These are phyloP conservation scores for Fusarium paranaense DNA, from an alignment of 2,329 filamentous ascomycete species.

Conservation along the genomic window DNA sequence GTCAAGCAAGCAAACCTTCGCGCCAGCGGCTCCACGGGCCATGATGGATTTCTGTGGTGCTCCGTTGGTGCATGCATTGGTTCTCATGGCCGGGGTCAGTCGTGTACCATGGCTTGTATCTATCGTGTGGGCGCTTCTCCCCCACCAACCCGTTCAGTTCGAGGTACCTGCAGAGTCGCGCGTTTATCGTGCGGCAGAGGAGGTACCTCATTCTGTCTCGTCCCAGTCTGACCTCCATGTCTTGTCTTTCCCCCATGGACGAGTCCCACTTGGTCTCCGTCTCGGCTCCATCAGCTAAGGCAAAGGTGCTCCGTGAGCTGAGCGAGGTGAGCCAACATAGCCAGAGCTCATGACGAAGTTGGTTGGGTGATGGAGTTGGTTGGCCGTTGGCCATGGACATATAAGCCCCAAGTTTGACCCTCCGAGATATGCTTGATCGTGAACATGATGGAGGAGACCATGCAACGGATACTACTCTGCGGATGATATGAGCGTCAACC, in stretches of 20 bases:
- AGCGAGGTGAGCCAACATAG: slow-evolving; percentile 19
- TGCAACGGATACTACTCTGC: slow-evolving; percentile 26
- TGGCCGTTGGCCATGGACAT: neutral
- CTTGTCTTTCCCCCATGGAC: slow-evolving; percentile 31
- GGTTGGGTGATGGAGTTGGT: slow-evolving; percentile 2
- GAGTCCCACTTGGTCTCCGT: slow-evolving; percentile 29
- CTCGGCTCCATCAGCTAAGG: slow-evolving; percentile 31
- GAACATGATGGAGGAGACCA: neutral
- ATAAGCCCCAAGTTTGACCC: neutral
- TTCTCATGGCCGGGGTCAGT: slow-evolving; percentile 1
- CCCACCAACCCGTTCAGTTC: slow-evolving; percentile 24
- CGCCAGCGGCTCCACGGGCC: slow-evolving; percentile 29
- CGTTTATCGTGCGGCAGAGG: slow-evolving; percentile 21
- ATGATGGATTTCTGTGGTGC: slow-evolving; percentile 8
- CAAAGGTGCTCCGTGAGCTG: slow-evolving; percentile 22
- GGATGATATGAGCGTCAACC: slow-evolving; percentile 23
- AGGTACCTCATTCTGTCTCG: slow-evolving; percentile 20
- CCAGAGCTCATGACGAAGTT: slow-evolving; percentile 17
- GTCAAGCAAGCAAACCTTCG: slow-evolving; percentile 28
- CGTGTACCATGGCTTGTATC: slow-evolving; percentile 12
- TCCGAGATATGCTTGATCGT: neutral
- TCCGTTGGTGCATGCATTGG: slow-evolving; percentile 7
- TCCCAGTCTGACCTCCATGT: slow-evolving; percentile 25
- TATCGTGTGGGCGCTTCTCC: slow-evolving; percentile 20
- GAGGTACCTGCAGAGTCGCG: slow-evolving; percentile 29